phyloP scores from a whole-genome alignment of 2,329 filamentous ascomycete species.

The Phialophora chinensis region DNA sequence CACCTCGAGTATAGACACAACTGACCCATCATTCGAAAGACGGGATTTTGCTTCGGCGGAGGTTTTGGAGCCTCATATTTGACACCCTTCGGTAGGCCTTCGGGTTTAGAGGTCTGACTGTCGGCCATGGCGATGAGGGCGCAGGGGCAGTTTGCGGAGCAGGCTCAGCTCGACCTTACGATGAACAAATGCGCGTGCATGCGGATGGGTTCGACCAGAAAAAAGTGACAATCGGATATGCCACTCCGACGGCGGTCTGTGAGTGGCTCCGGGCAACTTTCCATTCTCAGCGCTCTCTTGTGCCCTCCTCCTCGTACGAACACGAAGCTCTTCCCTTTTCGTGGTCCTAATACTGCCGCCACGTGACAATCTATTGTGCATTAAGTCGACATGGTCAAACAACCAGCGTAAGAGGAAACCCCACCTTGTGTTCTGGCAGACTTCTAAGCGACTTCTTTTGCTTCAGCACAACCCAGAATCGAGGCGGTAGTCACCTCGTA shows the following conservation, averaged over 20 bases:
- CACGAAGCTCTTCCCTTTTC: not conserved
- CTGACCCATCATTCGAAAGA: constrained; percentile 72
- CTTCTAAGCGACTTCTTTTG: not conserved
- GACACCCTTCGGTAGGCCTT: constrained; percentile 39
- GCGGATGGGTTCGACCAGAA: not conserved
- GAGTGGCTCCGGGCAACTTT: constrained; percentile 11
- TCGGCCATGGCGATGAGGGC: constrained; percentile 46
- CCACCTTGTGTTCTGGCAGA: constrained; percentile 1
- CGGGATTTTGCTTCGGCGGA: constrained; percentile 67
- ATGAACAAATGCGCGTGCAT: constrained; percentile 8
- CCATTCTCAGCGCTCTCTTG: not conserved
- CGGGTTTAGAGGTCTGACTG: constrained; percentile 40
- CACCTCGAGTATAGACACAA: constrained; percentile 11
- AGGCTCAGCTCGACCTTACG: not conserved
- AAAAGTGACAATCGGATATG: constrained; percentile 21
- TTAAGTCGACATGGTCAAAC: not conserved
- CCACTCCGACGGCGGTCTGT: constrained; percentile 1
- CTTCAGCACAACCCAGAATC: not conserved
- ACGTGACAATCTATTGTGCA: not conserved
- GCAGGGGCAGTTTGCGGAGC: not conserved
- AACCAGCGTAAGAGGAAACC: constrained; percentile 1
- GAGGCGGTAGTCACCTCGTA: not conserved
- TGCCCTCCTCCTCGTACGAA: not conserved
- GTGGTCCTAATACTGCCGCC: not conserved
- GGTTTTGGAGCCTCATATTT: constrained; percentile 50